Base-by-base conservation (phyloP, 345 rosid species). In the Eucalyptus coolabah region DNA sequence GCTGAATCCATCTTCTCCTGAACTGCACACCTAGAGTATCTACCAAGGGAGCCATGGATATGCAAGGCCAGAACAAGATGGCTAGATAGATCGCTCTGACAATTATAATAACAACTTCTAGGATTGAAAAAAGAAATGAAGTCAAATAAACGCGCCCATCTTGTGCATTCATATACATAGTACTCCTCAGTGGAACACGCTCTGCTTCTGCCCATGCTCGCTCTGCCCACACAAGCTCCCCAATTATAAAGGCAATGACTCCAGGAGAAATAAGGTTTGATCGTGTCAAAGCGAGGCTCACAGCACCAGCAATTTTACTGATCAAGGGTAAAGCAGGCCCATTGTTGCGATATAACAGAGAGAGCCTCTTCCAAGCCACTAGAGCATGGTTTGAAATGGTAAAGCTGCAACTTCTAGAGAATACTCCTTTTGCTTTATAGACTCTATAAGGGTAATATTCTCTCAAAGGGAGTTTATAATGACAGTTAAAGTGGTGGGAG, bases 41-140 rank as follows among this genome's bases (percentile, higher is more conserved):
- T 5, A 91, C 98, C 86, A 96, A 95, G 53, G 98, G 96, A 4
- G 97, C 97, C 98, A 98, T 94, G 21, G 94, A 14, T 34, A 97
- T 72, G 92, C 97, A 94, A 10, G 99, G 99, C 6, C 95, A 93
- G 88, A 98, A 95, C 92, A 98, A 88, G 87, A 96, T 50, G 1
- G 93, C 95, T 86, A 98, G 93, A 93, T 94, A 96, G 59, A 96
- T 49, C 88, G 98, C 96, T 93, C 99, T 96, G 82, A 93, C 93
- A 7, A 97, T 89, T 90, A 96, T 86, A 34, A 92, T 60, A 88
- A 96, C 89, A 86, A 95, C 94, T 91, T 96, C 97, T 6, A 95
- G 88, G 4, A 92, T 90, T 63, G 95, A 89, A 54, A 92, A 89
- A 86, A 94, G 49, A 54, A 96, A 42, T 26, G 96, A 90, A 16